Conservation (phyloP, 805 yeast species). For the Cyberlindnera maclurae region DNA sequence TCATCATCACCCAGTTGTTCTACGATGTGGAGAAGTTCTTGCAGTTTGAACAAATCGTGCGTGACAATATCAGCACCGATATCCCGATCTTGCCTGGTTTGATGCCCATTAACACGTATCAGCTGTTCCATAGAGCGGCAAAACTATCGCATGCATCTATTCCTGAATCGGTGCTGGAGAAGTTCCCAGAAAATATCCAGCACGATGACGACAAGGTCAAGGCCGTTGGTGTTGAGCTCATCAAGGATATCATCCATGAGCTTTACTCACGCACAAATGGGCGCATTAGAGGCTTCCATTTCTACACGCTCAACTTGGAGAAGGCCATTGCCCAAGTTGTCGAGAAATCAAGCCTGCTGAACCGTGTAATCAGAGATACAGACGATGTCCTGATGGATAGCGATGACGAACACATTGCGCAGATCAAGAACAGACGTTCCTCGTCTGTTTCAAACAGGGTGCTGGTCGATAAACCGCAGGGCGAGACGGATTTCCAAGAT, state of each 20-base stretch:
- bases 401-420: slow-evolving; percentile 12
- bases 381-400: slow-evolving; percentile 28
- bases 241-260: slow-evolving; percentile 55
- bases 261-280: slow-evolving; percentile 48
- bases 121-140: slow-evolving; percentile 81
- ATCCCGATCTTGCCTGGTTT: slow-evolving; percentile 77
- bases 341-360: slow-evolving; percentile 49
- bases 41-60: slow-evolving; percentile 49
- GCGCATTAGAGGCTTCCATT: slow-evolving; percentile 77
- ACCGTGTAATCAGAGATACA: slow-evolving; percentile 38
- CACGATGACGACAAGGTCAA: slow-evolving; percentile 78
- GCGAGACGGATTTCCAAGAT: slow-evolving; percentile 20
- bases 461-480: slow-evolving; percentile 25
- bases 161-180: slow-evolving; percentile 47
- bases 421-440: slow-evolving; percentile 14
- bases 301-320: slow-evolving; percentile 88
- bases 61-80: slow-evolving; percentile 32
- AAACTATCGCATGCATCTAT: slow-evolving; percentile 81
- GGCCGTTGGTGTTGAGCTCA: slow-evolving; percentile 69
- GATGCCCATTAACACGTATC: slow-evolving; percentile 85
- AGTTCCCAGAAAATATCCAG: slow-evolving; percentile 47
- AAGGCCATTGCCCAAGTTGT: slow-evolving; percentile 85
- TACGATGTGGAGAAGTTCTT: slow-evolving; percentile 81
- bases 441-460: slow-evolving; percentile 35
- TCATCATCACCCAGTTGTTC: slow-evolving; percentile 94